These are phyloP conservation scores for Racocetra persica DNA, from an alignment of 371 early-diverging fungal genomes.

Conservation along the genomic window DNA sequence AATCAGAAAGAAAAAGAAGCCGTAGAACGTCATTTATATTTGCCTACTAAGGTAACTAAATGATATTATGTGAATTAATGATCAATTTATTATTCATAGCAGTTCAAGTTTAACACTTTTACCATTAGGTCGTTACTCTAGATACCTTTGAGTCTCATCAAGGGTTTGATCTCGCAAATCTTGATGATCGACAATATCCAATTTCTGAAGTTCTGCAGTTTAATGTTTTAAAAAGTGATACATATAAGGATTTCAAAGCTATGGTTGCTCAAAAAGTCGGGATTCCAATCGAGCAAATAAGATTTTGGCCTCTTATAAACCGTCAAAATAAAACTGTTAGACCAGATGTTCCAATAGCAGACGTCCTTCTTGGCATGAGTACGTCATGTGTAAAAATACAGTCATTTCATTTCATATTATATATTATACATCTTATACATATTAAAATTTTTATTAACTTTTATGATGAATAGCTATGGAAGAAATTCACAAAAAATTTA, in stretches of 20 bases:
- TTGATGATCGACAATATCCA: conserved; percentile 60
- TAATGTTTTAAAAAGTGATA: conserved; percentile 66
- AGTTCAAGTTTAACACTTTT: background rate
- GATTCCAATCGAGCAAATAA: conserved; percentile 61
- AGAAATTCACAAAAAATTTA: conserved; percentile 27
- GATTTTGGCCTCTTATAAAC: conserved; percentile 84
- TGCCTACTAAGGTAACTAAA: conserved; percentile 63
- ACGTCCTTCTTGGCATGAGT: conserved; percentile 55
- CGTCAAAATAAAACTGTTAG: conserved; percentile 89
- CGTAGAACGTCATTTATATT: conserved; percentile 75
- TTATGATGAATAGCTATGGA: conserved; percentile 25
- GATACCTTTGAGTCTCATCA: conserved; percentile 68
- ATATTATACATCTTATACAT: background rate
- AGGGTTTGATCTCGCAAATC: conserved; percentile 84
- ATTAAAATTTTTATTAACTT: background rate
- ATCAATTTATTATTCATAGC: background rate
- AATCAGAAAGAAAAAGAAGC: conserved; percentile 69
- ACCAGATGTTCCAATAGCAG: conserved; percentile 71
- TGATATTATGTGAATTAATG: background rate
- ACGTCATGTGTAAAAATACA: conserved; percentile 44
- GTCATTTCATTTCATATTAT: background rate
- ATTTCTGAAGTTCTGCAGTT: conserved; percentile 51
- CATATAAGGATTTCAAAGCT: conserved; percentile 63
- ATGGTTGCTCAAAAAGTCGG: conserved; percentile 60
- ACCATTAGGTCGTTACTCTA: conserved; percentile 65